Base-by-base conservation (phyloP, 2,329 filamentous ascomycete genomes). In the Claviceps sorghi region DNA sequence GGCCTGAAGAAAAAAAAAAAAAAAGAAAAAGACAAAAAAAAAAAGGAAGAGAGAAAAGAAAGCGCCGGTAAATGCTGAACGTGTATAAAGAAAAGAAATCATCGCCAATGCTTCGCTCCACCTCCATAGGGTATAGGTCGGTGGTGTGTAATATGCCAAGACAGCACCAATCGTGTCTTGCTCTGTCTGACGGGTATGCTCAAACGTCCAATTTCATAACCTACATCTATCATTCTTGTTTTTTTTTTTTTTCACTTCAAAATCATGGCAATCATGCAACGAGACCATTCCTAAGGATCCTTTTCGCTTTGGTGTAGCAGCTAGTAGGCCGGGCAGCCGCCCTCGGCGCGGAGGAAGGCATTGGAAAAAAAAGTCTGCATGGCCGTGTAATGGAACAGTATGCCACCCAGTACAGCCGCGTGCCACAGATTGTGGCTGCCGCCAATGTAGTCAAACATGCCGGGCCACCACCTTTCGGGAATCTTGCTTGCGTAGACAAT, bases 391-490 rank as follows among this genome's bases (percentile, higher is more conserved):
- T 98, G 93, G 66, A 95, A 97, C n/a, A 97, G 69, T 53, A 98
- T 98, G 11, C 93, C 93, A 17, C 90, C 88, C 30, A 98, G 73
- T 11, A 98, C 93, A 8, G 93, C 93, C 36, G 95, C 70, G 68
- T 98, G 93, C 93, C 93, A 98, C 54, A 98, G 82, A 67, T 98
- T 98, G 70, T 98, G 93, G 66, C 88, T 94, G 46, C 88, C 90
- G 41, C 93, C 93, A 42, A 94, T 77, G 65, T 97, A 97, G 68
- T 98, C 93, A 61, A 98, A 98, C 65, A 85, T 80, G 49, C 93
- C 93, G 0, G 93, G 93, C 60, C 77, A 85, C 86, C 89, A 98
- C 56, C 90, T 78, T 72, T 98, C 93, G 2, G 93, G 93, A 1
- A 95, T 77, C 68, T 95, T 91, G 66, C 84, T 88, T 10, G 90